Conservation (phyloP, 208 protist genomes). For the Acanthamoeba castellanii region DNA sequence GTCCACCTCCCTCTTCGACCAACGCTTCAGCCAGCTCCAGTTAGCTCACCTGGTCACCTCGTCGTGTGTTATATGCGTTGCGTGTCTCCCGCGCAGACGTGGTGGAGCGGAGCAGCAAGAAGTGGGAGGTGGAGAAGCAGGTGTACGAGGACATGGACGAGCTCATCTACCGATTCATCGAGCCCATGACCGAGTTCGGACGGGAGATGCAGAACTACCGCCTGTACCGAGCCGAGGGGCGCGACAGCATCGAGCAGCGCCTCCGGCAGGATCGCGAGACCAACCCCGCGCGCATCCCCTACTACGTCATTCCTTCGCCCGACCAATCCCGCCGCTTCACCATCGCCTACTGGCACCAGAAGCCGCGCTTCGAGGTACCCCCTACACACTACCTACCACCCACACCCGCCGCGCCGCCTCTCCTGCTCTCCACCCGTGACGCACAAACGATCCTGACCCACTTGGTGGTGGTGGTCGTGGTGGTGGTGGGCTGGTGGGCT, state of each 20-base stretch:
- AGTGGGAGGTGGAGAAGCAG: constrained; percentile 32
- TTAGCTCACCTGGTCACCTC: too few relatives aligned
- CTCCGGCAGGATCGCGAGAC: neutral
- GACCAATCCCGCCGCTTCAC: neutral
- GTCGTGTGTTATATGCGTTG: too few relatives aligned
- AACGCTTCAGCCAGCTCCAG: too few relatives aligned
- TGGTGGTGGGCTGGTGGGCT: too few relatives aligned
- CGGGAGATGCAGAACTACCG: constrained; percentile 47
- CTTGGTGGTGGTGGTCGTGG: too few relatives aligned
- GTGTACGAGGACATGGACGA: constrained; percentile 48
- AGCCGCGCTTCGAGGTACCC: constrained; percentile 2
- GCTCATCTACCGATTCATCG: constrained; percentile 28
- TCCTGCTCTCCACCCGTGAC: too few relatives aligned
- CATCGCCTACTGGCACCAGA: constrained; percentile 21
- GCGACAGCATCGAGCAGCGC: neutral
- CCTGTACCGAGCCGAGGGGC: neutral
- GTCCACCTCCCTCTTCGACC: too few relatives aligned
- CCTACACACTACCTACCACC: neutral
- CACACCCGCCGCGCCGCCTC: too few relatives aligned
- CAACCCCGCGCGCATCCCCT: constrained; percentile 43
- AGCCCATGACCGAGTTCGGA: constrained; percentile 22
- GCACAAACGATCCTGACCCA: too few relatives aligned
- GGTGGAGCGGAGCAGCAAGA: neutral
- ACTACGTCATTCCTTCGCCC: neutral
- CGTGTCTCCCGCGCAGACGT: too few relatives aligned